Percentiles rank a stretch among this genome's conserved stretches.
phyloP scores from a whole-genome alignment of 1,139 yeast genomes.

The Saccharomyces hybrid region DNA sequence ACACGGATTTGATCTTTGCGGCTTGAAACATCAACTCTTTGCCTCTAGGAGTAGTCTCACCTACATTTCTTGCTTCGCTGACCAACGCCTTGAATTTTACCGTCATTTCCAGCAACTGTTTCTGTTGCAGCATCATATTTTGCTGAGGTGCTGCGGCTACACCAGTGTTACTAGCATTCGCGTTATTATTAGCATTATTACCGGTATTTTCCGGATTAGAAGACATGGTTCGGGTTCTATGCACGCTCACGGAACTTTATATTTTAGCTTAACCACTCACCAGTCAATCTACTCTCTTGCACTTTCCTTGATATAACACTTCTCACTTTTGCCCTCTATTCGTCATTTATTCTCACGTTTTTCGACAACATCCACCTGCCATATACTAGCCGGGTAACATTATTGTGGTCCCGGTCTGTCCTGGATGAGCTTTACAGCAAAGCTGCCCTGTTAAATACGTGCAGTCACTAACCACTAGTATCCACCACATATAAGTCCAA shows the following conservation, averaged over 20 bases:
- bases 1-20: slow-evolving; percentile 43
- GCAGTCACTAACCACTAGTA: neutral
- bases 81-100: slow-evolving; percentile 54
- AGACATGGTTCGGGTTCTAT: neutral
- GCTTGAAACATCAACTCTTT: slow-evolving; percentile 61
- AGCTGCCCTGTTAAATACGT: neutral
- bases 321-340: neutral
- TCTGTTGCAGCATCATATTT: slow-evolving; percentile 35
- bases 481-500: neutral
- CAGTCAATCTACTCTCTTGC: neutral
- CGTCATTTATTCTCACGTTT: neutral
- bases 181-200: neutral
- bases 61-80: slow-evolving; percentile 50
- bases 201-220: neutral
- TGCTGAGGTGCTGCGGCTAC: slow-evolving; percentile 8
- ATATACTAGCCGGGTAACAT: neutral
- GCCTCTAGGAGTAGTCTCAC: slow-evolving; percentile 59
- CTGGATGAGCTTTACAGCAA: neutral
- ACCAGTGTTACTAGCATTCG: slow-evolving; percentile 3
- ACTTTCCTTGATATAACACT: neutral
- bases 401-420: neutral
- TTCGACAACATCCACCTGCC: neutral
- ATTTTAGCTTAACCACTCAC: neutral
- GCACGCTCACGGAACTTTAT: neutral
- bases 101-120: slow-evolving; percentile 56